phyloP scores from a whole-genome alignment of 2,329 filamentous ascomycete species.

The Aureobasidium sp. region DNA sequence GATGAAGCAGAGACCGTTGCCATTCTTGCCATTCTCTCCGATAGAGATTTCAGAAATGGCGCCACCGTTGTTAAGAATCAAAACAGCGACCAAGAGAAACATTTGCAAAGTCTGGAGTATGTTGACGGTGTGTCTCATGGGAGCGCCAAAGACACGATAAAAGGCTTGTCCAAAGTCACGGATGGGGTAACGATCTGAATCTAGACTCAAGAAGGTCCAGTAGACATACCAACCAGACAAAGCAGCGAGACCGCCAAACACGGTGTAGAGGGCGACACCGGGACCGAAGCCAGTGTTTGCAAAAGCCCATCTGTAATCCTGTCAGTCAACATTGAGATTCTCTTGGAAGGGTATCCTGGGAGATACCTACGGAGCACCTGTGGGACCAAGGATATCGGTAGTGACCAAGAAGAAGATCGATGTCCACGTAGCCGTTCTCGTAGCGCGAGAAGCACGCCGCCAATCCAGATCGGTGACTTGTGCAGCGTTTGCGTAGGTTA shows the following conservation, averaged over 20 bases:
- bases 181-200: constrained; percentile 35
- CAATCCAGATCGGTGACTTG: constrained; percentile 28
- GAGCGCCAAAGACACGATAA: constrained; percentile 34
- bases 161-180: constrained; percentile 38
- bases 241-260: constrained; percentile 28
- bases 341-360: too few species aligned
- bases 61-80: constrained; percentile 48
- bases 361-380: constrained; percentile 25
- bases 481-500: background rate
- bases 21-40: constrained; percentile 18
- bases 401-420: constrained; percentile 41
- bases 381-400: constrained; percentile 37
- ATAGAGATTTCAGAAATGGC: constrained; percentile 45
- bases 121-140: constrained; percentile 34
- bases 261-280: constrained; percentile 32
- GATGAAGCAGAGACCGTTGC: constrained; percentile 17
- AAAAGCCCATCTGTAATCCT: constrained; percentile 23
- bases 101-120: constrained; percentile 34
- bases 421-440: constrained; percentile 31
- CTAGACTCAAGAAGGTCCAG: constrained; percentile 35
- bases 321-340: too few species aligned
- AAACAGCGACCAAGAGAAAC: constrained; percentile 45
- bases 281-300: constrained; percentile 29
- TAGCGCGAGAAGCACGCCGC: constrained; percentile 30
- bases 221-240: constrained; percentile 19